A percentile compares a stretch with the other conserved stretches of the same genome.
phyloP scores from a whole-genome alignment of 768 basidiomycete genomes.

The Pseudohyphozyma bogoriensis region DNA sequence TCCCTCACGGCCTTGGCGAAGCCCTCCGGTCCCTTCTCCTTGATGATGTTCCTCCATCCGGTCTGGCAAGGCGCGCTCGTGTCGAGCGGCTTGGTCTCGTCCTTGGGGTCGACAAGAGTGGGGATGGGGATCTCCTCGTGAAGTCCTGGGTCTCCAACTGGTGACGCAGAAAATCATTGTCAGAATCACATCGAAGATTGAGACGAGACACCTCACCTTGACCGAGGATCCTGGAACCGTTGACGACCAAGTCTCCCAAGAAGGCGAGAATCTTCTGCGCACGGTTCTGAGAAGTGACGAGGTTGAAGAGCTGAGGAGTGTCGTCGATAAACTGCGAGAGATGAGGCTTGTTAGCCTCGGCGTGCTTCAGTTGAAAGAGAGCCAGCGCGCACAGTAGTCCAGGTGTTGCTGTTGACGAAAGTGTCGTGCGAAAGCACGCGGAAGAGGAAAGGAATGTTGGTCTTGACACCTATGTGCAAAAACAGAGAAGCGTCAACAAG shows the following conservation, averaged over 20 bases:
- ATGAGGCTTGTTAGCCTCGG: neutral
- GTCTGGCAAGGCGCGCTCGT: constrained; percentile 67
- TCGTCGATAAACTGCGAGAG: constrained; percentile 84
- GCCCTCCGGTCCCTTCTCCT: constrained; percentile 92
- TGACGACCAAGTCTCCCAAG: constrained; percentile 94
- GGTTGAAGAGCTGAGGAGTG: constrained; percentile 97
- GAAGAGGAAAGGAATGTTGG: constrained; percentile 99
- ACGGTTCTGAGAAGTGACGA: constrained; percentile 94
- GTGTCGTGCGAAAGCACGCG: constrained; percentile 91
- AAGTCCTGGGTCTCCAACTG: constrained; percentile 88
- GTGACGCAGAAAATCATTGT: too few species aligned
- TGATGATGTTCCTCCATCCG: constrained; percentile 98
- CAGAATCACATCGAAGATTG: too few species aligned
- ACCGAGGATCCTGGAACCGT: constrained; percentile 95
- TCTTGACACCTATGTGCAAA: constrained; percentile 45
- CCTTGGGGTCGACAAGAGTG: constrained; percentile 62
- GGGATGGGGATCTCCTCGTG: constrained; percentile 79
- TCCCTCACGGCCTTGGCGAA: constrained; percentile 96
- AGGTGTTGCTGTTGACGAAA: constrained; percentile 92
- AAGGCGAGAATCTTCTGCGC: constrained; percentile 95
- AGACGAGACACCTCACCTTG: too few species aligned
- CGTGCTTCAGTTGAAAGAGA: neutral
- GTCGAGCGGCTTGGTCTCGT: constrained; percentile 64
- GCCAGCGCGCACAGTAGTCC: constrained; percentile 66
- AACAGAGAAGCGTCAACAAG: neutral